Evolutionary conservation across 306 rosid genomes (phyloP), one percentile per base, ranked within the genome.

Genomic region (Heteromeles arbutifolia): DNA sequence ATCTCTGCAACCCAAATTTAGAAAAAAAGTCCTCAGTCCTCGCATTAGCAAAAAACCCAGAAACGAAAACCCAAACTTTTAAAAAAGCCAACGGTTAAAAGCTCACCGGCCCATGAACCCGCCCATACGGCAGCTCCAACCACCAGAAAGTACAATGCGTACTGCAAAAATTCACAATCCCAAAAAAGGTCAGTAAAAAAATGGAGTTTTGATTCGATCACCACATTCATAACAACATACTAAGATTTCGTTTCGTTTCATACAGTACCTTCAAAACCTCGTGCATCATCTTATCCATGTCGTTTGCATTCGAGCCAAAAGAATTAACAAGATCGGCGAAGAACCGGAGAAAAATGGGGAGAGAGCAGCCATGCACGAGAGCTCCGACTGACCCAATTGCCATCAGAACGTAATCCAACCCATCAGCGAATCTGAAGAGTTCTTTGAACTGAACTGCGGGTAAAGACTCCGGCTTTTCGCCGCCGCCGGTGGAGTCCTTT

Each of bases 61-160:
- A 62, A 53, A 22, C 56, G 22, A 64, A 48, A 31, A 67, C 73
- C 53, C 22, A 64, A 50, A 80, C 25, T 31, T 21, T 24, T 8
- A 26, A 70, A 39, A 11, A 53, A 28, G 18, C 15, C 44, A 50
- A 22, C 24, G 24, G 10, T 22, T 32, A 50, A 41, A 41, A 75
- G 71, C 83, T 81, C 78, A 92, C 98, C 98, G 37, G 98, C 98
- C 98, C 98, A 95, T 37, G 98, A 95, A 8, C 97, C 92, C 19
- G 96, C 98, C 97, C 98, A 95, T 65, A 95, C 90, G 43, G 98
- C 97, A 87, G 98, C 98, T 76, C 98, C 98, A 63, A 95, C 97
- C 43, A 95, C 92, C 22, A 95, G 87, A 81, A 95, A 95, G 91
- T 95, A 95, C 78, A 90, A 95, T 74, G 97, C 98, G 71, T 95